These are phyloP conservation scores for Corchorus capsularis DNA, from an alignment of 345 rosid genomes.

Conservation along the genomic window DNA sequence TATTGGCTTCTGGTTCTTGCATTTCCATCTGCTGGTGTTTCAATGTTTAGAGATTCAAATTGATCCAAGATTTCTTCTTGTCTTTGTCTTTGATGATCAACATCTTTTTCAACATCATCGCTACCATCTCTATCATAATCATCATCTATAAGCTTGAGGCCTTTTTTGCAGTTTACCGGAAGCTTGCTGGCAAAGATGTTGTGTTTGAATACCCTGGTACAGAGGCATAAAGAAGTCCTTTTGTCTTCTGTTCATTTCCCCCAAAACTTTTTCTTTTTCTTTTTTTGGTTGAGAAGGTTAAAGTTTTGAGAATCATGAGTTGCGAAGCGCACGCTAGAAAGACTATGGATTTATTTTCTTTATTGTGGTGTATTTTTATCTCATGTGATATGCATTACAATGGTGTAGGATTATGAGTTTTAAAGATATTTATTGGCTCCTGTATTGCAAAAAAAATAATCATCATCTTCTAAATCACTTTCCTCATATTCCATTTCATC, in stretches of 20 bases:
- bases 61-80: constrained; percentile 20
- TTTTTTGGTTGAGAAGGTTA: not conserved
- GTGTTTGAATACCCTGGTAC: constrained; percentile 69
- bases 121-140: constrained; percentile 10
- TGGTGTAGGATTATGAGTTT: too few species aligned
- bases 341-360: constrained; percentile 5
- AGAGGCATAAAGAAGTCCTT: constrained; percentile 45
- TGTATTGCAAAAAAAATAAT: too few species aligned
- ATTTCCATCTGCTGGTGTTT: constrained; percentile 32
- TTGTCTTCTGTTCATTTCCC: not conserved
- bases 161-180: constrained; percentile 76
- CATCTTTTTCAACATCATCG: constrained; percentile 26
- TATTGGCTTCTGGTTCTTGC: constrained; percentile 47
- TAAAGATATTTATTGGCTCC: too few species aligned
- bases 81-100: constrained; percentile 24
- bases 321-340: constrained; percentile 15
- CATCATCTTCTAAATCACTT: constrained; percentile 57
- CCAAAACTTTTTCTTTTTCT: not conserved
- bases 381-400: too few species aligned
- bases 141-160: constrained; percentile 65
- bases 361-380: too few species aligned
- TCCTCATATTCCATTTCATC: constrained; percentile 51
- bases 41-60: too few species aligned
- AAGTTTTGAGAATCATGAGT: constrained; percentile 30
- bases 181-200: constrained; percentile 80